phyloP scores from a whole-genome alignment of 495 filamentous ascomycete genomes.

The Podospora conica region DNA sequence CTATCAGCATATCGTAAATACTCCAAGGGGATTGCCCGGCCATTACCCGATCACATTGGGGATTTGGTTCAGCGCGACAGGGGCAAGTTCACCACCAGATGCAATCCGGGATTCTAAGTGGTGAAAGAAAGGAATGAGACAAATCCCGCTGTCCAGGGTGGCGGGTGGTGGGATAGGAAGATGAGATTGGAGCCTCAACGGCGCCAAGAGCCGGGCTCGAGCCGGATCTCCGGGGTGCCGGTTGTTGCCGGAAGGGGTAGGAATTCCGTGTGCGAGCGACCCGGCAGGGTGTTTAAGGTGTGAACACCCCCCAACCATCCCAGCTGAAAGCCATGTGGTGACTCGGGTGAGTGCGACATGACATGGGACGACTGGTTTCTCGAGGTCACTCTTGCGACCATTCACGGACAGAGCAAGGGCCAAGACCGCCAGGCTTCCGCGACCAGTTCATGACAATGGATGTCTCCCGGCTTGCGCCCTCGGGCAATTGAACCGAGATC shows the following conservation, averaged over 20 bases:
- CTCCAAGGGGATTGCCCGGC: too few relatives aligned
- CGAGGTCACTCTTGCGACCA: not conserved
- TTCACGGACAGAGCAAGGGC: not conserved
- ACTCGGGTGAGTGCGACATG: not conserved
- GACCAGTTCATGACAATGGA: not conserved
- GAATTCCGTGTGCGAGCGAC: not conserved
- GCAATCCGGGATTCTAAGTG: not conserved
- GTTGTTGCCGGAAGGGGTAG: not conserved
- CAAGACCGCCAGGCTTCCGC: not conserved
- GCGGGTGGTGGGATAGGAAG: too few relatives aligned
- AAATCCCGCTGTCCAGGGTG: not conserved
- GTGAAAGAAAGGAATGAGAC: not conserved
- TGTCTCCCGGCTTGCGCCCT: not conserved
- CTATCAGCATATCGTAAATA: not conserved
- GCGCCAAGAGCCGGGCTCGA: not conserved
- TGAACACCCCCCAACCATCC: not conserved
- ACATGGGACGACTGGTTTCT: not conserved
- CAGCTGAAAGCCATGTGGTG: not conserved
- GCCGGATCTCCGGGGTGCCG: not conserved
- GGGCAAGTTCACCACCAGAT: not conserved
- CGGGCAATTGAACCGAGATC: not conserved
- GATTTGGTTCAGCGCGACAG: not conserved
- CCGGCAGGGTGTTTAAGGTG: not conserved
- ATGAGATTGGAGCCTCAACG: not conserved
- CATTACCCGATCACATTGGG: too few relatives aligned